Base-by-base conservation (phyloP, 2,329 filamentous ascomycete species). In the Xylariomycetidae sp. region DNA sequence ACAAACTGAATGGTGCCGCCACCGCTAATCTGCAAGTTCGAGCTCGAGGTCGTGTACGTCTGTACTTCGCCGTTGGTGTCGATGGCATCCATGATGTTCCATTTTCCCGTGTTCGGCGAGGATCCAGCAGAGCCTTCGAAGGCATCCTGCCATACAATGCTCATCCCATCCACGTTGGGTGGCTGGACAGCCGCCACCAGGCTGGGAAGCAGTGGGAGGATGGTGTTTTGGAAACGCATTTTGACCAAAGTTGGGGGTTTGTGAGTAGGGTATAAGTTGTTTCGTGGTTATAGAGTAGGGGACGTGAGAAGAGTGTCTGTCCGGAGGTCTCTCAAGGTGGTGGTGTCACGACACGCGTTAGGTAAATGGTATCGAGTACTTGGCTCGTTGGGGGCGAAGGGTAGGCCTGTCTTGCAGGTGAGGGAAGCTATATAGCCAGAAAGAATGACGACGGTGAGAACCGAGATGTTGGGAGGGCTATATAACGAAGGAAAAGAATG, bases 31-130 rank as follows among this genome's bases (percentile, higher is more conserved):
- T 72, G 69, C 10, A 76, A 38, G 53, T 75, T 76, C 15, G 45
- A 40, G 40, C 54, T 63, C 34, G 58, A 63, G 15, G 52, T 53
- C 2, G 64, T 63, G 57, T 76, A 77, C 4, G 56, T 59, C 49
- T 77, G 59, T 12, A 67, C 44, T 47, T 76, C 72, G 44, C 67
- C 61, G 61, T 76, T 77, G 50, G 61, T 63, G 43, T 61, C 55
- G 32, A 68, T 55, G 32, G 63, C 59, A 26, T 50, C 43, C 46
- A 53, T 48, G 17, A 52, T 32, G 29, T 51, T 50, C 53, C 53
- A 56, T 8, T 25, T 30, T 8, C 37, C 20, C n/a, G 35, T 31
- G 17, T 50, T 45, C 9, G 50, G 50, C 6, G 46, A 34, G 10
- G 37, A 39, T 13, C 52, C 53, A 2, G 51, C 47, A 20, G 41